Evolutionary conservation across 2,329 filamentous ascomycete genomes (phyloP).

Genomic region (Xylaria digitata): DNA sequence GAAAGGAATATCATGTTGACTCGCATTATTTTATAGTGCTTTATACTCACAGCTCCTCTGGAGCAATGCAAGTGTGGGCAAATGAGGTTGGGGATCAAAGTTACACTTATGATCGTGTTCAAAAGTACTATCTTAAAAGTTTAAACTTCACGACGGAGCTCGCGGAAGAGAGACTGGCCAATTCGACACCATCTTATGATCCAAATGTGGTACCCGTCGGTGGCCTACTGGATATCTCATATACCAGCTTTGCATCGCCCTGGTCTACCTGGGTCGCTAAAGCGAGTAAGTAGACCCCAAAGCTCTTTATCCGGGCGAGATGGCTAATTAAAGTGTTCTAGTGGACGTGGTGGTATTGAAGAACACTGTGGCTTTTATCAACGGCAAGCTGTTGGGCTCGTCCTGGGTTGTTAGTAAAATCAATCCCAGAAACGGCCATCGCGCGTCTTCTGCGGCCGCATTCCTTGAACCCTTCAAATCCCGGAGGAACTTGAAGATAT

Average conservation of each 20-base stretch:
- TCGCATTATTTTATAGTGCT: conserved; percentile 1
- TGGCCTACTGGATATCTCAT: conserved; percentile 56
- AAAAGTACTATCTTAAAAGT: conserved; percentile 39
- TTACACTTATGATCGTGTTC: not conserved
- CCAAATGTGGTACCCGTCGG: conserved; percentile 48
- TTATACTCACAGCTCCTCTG: conserved; percentile 18
- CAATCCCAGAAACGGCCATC: conserved; percentile 14
- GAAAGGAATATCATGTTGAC: not conserved
- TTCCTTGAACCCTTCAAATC: conserved; percentile 22
- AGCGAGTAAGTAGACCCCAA: conserved; percentile 33
- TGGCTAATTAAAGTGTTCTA: conserved; percentile 12
- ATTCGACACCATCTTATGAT: conserved; percentile 19
- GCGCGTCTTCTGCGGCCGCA: conserved; percentile 51
- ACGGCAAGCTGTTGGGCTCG: conserved; percentile 10
- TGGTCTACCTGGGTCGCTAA: conserved; percentile 53
- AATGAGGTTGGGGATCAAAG: conserved; percentile 16
- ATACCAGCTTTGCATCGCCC: conserved; percentile 52
- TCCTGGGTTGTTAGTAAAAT: conserved; percentile 12
- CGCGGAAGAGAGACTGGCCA: conserved; percentile 38
- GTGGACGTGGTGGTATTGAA: conserved; percentile 56
- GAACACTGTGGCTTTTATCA: conserved; percentile 22
- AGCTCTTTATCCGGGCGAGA: not conserved
- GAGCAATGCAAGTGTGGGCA: conserved; percentile 20
- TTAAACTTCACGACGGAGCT: conserved; percentile 40
- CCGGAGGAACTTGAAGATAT: conserved; percentile 20